Conservation (phyloP, 805 yeast species). For the Kazachstania taianensis region DNA sequence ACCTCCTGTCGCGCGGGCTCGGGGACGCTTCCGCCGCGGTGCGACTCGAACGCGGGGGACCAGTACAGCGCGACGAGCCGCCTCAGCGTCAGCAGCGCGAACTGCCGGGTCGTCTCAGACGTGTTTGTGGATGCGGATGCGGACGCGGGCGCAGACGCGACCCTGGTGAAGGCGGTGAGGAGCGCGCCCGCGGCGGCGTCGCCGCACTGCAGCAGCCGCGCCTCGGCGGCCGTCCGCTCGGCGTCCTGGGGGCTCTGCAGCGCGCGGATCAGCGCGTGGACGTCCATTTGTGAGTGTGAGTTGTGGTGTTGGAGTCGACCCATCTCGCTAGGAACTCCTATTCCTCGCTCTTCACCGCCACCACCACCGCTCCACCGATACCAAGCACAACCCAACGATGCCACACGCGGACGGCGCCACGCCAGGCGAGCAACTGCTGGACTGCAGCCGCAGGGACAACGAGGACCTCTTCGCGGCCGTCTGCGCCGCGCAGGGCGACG, state of each 20-base stretch:
- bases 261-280: conserved; percentile 16
- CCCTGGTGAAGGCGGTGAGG: conserved; percentile 33
- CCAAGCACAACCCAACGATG: too few species aligned
- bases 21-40: conserved; percentile 50
- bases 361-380: too few species aligned
- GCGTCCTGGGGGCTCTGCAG: conserved; percentile 41
- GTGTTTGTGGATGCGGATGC: conserved; percentile 12
- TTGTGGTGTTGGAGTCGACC: background rate
- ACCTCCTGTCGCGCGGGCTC: conserved; percentile 40
- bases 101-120: conserved; percentile 41
- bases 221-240: conserved; percentile 44
- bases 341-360: too few species aligned
- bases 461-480: conserved; percentile 58
- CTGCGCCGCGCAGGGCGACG: conserved; percentile 34
- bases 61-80: conserved; percentile 62
- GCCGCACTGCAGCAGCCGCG: conserved; percentile 34
- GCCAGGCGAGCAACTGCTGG: conserved; percentile 67
- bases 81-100: conserved; percentile 56
- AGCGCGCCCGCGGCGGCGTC: conserved; percentile 40
- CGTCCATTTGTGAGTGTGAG: conserved; percentile 1
- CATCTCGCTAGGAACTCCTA: too few species aligned
- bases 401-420: conserved; percentile 51
- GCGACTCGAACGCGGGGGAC: conserved; percentile 77
- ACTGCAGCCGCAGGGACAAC: conserved; percentile 82
- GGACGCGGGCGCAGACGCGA: too few species aligned